Base-by-base conservation (phyloP, 495 filamentous ascomycete genomes). In the Aspergillus carlsbadensis region DNA sequence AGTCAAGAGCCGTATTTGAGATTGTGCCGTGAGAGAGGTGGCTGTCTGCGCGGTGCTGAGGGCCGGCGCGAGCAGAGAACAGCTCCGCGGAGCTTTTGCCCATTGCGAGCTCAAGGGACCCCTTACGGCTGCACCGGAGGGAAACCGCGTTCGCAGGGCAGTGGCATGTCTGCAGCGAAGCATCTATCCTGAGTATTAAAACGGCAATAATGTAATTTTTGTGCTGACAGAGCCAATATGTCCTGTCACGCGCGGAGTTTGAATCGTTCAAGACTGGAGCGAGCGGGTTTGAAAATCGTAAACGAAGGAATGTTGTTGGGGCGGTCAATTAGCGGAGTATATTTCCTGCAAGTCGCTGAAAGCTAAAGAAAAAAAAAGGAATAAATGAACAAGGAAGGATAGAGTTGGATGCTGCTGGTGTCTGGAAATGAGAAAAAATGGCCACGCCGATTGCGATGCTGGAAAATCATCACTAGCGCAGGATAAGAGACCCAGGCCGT, bases 121-220 rank as follows among this genome's bases (percentile, higher is more conserved):
- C 40, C 56, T 63, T 45, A 55, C 35, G 29, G 58, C 58, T 53
- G 49, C 44, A 14, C 45, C 24, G 35, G 21, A 52, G 8, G 36
- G 43, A n/a, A 59, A 46, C 35, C 41, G 52, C 50, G 54, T 46
- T 47, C 54, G 58, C 29, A 67, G 43, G 37, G 61, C 54, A 46
- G 46, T 41, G 31, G 48, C 58, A 67, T 67, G 57, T 52, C 42
- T 57, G 45, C 57, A 57, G 35, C 65, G 61, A 58, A 67, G 61
- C 65, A 67, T 66, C 50, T 62, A 52, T 33, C 6, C 20, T 22
- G 5, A 21, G 13, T 21, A 42, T 8, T 8, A 22, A 10, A 22
- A 24, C 6, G 8, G 3, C 18, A 22, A 22, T 43, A 8, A 13
- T 7, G 20, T 7, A 41, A 17, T 17, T 41, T n/a, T 18, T 41